Percentiles rank a stretch among this genome's conserved stretches.
Conservation (phyloP, 257 asterid species). For the Solanum infundibuliforme region DNA sequence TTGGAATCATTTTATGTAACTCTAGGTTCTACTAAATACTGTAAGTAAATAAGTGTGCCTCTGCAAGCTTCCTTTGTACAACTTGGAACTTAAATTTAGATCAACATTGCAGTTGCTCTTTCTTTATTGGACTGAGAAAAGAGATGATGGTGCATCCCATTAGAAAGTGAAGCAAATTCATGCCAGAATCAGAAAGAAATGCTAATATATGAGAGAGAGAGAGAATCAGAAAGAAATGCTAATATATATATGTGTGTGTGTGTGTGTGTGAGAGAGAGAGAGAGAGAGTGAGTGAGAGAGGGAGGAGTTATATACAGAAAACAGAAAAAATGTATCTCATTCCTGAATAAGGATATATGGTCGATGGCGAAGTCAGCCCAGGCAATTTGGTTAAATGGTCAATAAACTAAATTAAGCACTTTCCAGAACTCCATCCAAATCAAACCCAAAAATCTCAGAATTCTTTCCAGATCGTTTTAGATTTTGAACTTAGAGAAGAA, state of each 20-base stretch:
- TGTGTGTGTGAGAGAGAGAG: no score
- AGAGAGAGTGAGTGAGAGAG: not conserved
- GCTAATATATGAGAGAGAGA: no score
- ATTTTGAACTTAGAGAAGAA: not conserved
- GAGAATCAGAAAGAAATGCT: no score
- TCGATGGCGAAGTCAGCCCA: not conserved
- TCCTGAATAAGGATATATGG: not conserved
- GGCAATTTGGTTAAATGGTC: not conserved
- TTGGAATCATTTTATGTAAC: not conserved
- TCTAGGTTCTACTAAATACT: not conserved
- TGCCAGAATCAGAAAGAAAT: no score
- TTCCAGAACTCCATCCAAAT: not conserved
- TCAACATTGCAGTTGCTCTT: no score
- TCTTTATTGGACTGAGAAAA: no score
- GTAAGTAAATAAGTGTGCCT: not conserved
- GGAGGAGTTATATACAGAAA: not conserved
- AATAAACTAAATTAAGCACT: not conserved
- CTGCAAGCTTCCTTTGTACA: no score
- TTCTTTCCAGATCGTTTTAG: not conserved
- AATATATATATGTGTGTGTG: no score
- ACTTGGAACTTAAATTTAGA: no score
- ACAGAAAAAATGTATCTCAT: not conserved
- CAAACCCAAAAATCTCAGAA: not conserved
- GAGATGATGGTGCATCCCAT: no score
- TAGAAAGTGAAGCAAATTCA: no score